phyloP scores from a whole-genome alignment of 768 basidiomycete species.

The Podaxis rugospora region DNA sequence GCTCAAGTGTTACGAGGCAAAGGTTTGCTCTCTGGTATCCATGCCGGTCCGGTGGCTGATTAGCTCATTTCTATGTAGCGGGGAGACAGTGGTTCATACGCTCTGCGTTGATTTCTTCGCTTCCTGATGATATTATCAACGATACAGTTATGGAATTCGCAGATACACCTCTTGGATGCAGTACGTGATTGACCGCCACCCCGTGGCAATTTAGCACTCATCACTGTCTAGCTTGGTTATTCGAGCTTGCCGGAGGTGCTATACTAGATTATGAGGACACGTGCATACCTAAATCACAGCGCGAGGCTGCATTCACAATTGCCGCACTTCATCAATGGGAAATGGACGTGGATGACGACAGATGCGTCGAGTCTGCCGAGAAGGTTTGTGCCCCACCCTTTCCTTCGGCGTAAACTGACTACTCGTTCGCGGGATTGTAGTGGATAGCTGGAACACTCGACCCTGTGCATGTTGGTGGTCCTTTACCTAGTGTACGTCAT shows the following conservation, averaged over 20 bases:
- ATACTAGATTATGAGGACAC: conserved; percentile 68
- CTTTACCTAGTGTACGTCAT: conserved; percentile 73
- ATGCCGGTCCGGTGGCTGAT: not conserved
- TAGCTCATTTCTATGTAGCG: conserved; percentile 30
- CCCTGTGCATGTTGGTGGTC: conserved; percentile 72
- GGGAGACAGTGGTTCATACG: conserved; percentile 92
- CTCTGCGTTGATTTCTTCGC: conserved; percentile 73
- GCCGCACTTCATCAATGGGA: conserved; percentile 94
- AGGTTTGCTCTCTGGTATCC: conserved; percentile 39
- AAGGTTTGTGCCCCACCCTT: conserved; percentile 41
- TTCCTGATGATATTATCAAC: conserved; percentile 84
- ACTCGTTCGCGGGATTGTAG: conserved; percentile 28
- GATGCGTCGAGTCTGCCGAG: conserved; percentile 81
- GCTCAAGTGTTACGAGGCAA: conserved; percentile 85
- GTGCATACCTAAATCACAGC: conserved; percentile 73
- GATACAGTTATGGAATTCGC: conserved; percentile 79
- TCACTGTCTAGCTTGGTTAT: conserved; percentile 72
- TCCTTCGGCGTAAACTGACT: not conserved
- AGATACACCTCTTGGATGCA: conserved; percentile 85
- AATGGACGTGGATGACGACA: conserved; percentile 72
- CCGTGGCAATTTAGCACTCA: not conserved
- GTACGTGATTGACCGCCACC: conserved; percentile 41
- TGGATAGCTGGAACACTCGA: conserved; percentile 79
- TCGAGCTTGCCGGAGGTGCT: conserved; percentile 85
- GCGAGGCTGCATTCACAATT: conserved; percentile 79